These are phyloP conservation scores for Litsea cubeba DNA, from an alignment of 164 flowering plant genomes.

Conservation along the genomic window DNA sequence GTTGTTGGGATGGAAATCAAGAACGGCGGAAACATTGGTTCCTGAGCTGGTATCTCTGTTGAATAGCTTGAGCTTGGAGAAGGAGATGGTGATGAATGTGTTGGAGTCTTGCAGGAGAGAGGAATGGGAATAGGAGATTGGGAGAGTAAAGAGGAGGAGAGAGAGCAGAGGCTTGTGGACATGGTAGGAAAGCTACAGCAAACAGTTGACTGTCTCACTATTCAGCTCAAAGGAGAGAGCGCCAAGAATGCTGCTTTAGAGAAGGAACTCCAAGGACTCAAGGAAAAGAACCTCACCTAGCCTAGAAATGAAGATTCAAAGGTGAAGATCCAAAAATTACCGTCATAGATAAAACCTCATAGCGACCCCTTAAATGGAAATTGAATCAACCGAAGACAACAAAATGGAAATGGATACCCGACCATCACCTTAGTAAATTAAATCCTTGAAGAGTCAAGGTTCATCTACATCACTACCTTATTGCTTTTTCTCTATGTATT, in stretches of 20 bases:
- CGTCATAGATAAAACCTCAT: too few species aligned
- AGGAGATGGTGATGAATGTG: slow-evolving; percentile 28
- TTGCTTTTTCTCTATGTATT: too few species aligned
- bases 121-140: background rate
- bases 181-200: slow-evolving; percentile 19
- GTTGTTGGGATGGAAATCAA: background rate
- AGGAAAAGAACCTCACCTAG: background rate
- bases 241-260: slow-evolving; percentile 39
- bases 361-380: too few species aligned
- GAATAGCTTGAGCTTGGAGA: slow-evolving; percentile 48
- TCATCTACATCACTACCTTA: too few species aligned
- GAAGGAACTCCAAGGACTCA: slow-evolving; percentile 33
- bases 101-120: slow-evolving; percentile 27
- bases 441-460: too few species aligned
- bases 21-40: slow-evolving; percentile 15
- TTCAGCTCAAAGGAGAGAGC: slow-evolving; percentile 50
- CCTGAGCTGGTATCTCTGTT: slow-evolving; percentile 23
- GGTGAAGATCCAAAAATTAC: too few species aligned
- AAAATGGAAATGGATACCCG: too few species aligned
- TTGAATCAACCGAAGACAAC: too few species aligned
- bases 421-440: too few species aligned
- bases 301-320: too few species aligned
- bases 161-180: slow-evolving; percentile 26
- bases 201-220: slow-evolving; percentile 27
- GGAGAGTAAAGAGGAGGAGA: slow-evolving; percentile 6